A percentile compares a stretch with the other conserved stretches of the same genome.
Conservation (phyloP, 2,329 filamentous ascomycete genomes). For the Ilyonectria destructans region DNA sequence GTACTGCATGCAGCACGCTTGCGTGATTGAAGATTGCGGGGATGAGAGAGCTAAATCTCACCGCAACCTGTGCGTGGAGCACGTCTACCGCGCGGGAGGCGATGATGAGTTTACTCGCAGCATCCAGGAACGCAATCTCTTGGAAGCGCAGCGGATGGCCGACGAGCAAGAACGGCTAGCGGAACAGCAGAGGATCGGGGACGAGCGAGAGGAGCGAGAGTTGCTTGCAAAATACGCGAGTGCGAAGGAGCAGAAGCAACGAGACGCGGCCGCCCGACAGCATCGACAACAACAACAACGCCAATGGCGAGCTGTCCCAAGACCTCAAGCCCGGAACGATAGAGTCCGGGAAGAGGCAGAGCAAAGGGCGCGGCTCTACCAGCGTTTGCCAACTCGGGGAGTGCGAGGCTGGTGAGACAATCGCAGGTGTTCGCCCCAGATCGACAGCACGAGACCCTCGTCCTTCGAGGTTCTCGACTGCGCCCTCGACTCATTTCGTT, state of each 20-base stretch:
- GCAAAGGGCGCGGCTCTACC: neutral
- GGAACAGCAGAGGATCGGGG: neutral
- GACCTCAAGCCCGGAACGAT: neutral
- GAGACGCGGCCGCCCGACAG: neutral
- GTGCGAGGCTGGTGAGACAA: neutral
- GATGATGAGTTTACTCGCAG: conserved; percentile 3
- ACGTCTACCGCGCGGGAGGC: neutral
- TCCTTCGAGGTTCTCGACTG: neutral
- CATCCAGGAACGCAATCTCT: neutral
- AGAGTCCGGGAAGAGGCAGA: neutral
- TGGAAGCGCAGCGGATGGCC: neutral
- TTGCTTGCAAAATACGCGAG: too few species aligned
- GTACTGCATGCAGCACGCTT: conserved; percentile 26
- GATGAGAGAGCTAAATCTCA: neutral
- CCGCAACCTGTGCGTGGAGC: conserved; percentile 13
- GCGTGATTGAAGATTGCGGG: conserved; percentile 15
- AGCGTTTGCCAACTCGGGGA: neutral
- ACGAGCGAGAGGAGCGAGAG: neutral
- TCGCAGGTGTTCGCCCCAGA: neutral
- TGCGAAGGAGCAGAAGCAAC: too few species aligned
- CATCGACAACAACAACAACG: neutral
- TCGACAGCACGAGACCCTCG: neutral
- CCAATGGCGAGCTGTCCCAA: neutral
- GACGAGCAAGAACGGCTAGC: neutral
- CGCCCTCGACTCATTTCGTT: too few species aligned